These are phyloP conservation scores for Talaromyces wortmannii DNA, from an alignment of 495 filamentous ascomycete genomes.

Conservation along the genomic window DNA sequence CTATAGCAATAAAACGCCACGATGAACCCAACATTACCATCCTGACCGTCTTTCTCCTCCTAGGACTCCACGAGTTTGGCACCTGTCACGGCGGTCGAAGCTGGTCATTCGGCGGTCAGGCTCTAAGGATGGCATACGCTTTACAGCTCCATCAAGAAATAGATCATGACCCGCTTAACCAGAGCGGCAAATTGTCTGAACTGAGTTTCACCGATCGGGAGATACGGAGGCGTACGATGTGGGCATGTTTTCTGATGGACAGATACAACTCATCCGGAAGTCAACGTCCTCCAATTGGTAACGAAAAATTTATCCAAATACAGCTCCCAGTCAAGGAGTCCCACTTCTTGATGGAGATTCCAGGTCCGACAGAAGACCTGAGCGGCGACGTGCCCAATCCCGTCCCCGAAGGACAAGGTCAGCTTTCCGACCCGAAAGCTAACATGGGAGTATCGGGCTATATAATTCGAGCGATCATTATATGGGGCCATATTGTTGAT, in stretches of 20 bases:
- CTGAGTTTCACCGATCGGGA: slow-evolving; percentile 90
- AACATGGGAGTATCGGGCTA: slow-evolving; percentile 96
- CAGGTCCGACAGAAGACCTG: slow-evolving; percentile 79
- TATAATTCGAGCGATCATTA: slow-evolving; percentile 75
- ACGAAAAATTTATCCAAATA: slow-evolving; percentile 81
- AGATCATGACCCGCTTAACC: slow-evolving; percentile 70
- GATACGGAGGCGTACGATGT: slow-evolving; percentile 90
- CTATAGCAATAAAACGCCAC: slow-evolving; percentile 77
- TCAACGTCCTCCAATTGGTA: slow-evolving; percentile 85
- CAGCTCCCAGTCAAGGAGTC: slow-evolving; percentile 88
- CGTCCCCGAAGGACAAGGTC: slow-evolving; percentile 51
- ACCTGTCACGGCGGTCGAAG: slow-evolving; percentile 94
- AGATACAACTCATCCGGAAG: slow-evolving; percentile 95
- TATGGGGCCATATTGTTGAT: slow-evolving; percentile 86
- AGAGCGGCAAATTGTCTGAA: slow-evolving; percentile 54
- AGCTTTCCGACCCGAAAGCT: slow-evolving; percentile 60
- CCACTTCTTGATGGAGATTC: slow-evolving; percentile 86
- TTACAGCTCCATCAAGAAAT: slow-evolving; percentile 89
- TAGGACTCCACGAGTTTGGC: slow-evolving; percentile 92
- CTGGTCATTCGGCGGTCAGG: slow-evolving; percentile 93
- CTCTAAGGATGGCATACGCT: slow-evolving; percentile 93
- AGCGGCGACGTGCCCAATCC: slow-evolving; percentile 66
- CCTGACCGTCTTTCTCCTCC: slow-evolving; percentile 76
- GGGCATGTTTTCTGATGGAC: slow-evolving; percentile 97
- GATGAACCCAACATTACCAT: slow-evolving; percentile 96